Evolutionary conservation across 2,329 filamentous ascomycete species (phyloP), one percentile per base, ranked within the genome.

Genomic region (Zarea fungicola): DNA sequence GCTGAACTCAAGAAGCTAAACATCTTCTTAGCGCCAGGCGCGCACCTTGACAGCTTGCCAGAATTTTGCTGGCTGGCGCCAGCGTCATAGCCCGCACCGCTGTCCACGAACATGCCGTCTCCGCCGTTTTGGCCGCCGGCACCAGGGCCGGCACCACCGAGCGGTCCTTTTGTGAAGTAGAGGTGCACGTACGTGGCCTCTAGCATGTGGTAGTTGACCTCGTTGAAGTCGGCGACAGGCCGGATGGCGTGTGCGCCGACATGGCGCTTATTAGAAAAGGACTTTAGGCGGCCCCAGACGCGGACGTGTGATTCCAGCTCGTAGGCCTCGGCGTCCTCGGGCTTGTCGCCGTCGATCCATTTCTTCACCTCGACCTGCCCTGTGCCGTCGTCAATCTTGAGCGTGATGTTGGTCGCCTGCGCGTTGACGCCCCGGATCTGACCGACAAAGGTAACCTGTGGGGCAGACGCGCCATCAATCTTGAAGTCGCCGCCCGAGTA

Each of bases 341-440:
- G 63, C 62, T 77, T 77, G 62, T 82, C 80, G 56, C 77, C 70
- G 68, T 92, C 85, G 50, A 87, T 76, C 86, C 87, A 95, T 66
- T 87, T 84, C 73, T 93, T 95, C 57, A 89, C 91, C 68, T 99
- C 95, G 59, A 96, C 85, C 53, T 84, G 77, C 52, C 89, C 91
- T 1, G 95, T 99, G 65, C 93, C 93, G 68, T 99, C 93, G 70
- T 99, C 93, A 60, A 99, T 75, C 61, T 85, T 87, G 77, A 95
- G 95, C 39, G 89, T 96, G 57, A 90, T 83, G 71, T 96, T 95
- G 57, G 92, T 96, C 34, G 85, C 80, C 71, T 95, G 89, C n/a
- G 80, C 78, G 63, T 82, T 87, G 68, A 96, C 83, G 69, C 84
- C 84, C 65, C 90, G 89, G 59, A 99, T 84, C 75, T 96, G 92